Evolutionary conservation across 768 basidiomycete species (phyloP).

Genomic region (Leccinum olivaceopallidum): DNA sequence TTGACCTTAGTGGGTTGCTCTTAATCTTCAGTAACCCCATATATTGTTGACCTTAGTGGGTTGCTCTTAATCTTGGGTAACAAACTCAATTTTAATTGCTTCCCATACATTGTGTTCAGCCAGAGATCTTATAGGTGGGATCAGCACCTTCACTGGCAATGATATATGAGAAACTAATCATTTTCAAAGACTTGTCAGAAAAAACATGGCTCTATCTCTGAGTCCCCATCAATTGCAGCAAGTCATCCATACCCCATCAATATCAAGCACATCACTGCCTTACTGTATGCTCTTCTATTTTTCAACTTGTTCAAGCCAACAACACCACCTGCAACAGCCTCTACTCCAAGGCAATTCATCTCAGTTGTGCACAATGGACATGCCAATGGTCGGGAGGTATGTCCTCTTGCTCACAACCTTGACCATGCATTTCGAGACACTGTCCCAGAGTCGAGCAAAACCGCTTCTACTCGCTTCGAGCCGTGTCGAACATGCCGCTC

Average conservation of each 20-base stretch:
- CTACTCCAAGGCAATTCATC: slow-evolving; percentile 17
- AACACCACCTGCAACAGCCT: slow-evolving; percentile 9
- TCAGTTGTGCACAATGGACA: slow-evolving; percentile 4
- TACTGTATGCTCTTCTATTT: slow-evolving; percentile 14
- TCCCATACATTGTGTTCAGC: background rate
- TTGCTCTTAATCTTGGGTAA: background rate
- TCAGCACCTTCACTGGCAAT: background rate
- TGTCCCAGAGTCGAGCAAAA: slow-evolving; percentile 8
- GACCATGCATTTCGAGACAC: slow-evolving; percentile 13
- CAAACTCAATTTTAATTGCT: background rate
- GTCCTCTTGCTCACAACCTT: background rate
- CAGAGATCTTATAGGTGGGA: background rate
- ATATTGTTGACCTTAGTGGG: background rate
- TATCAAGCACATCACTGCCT: slow-evolving; percentile 2
- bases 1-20: background rate
- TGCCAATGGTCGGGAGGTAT: slow-evolving; percentile 15
- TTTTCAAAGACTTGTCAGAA: background rate
- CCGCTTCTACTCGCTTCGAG: slow-evolving; percentile 4
- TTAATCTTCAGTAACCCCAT: background rate
- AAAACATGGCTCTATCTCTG: slow-evolving; percentile 23
- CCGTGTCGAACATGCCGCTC: background rate
- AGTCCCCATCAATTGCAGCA: slow-evolving; percentile 13
- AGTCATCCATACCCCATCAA: background rate
- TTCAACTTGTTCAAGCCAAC: background rate
- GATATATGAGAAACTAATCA: background rate